These are phyloP conservation scores for Helotiales sp. DNA, from an alignment of 2,329 filamentous ascomycete species.

Conservation along the genomic window DNA sequence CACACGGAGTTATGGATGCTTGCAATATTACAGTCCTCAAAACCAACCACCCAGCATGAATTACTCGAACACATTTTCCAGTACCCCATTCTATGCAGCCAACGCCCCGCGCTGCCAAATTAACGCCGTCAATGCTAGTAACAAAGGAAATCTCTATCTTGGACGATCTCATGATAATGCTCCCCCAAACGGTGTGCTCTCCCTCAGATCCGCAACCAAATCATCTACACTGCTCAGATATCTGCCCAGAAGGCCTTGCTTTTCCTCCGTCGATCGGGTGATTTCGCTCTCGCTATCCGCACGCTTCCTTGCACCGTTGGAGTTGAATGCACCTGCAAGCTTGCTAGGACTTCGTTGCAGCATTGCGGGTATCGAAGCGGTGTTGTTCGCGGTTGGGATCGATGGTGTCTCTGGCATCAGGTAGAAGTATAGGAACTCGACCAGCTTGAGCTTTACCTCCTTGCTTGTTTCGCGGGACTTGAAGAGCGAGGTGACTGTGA, in stretches of 20 bases:
- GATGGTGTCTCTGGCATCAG: conserved; percentile 85
- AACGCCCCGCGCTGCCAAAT: conserved; percentile 14
- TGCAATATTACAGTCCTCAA: conserved; percentile 10
- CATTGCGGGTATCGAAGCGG: conserved; percentile 49
- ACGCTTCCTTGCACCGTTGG: conserved; percentile 34
- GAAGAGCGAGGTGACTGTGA: conserved; percentile 90
- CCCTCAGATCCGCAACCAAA: conserved; percentile 71
- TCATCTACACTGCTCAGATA: conserved; percentile 64
- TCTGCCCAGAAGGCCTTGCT: conserved; percentile 62
- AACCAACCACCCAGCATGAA: conserved; percentile 4
- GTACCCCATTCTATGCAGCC: conserved; percentile 18
- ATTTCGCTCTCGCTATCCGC: conserved; percentile 38
- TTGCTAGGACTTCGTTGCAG: conserved; percentile 70
- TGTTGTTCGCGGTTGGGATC: conserved; percentile 49
- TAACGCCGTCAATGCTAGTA: conserved; percentile 19
- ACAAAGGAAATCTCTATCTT: conserved; percentile 36
- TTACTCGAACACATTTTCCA: conserved; percentile 22
- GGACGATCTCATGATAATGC: no score
- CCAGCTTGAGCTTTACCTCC: conserved; percentile 91
- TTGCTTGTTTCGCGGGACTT: conserved; percentile 82
- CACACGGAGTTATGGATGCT: conserved; percentile 3
- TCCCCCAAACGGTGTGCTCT: conserved; percentile 72
- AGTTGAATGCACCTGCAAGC: conserved; percentile 56
- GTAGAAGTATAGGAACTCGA: conserved; percentile 98
- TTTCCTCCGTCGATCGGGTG: conserved; percentile 63